phyloP scores from a whole-genome alignment of 768 basidiomycete genomes.

The Pleurotus platypus region DNA sequence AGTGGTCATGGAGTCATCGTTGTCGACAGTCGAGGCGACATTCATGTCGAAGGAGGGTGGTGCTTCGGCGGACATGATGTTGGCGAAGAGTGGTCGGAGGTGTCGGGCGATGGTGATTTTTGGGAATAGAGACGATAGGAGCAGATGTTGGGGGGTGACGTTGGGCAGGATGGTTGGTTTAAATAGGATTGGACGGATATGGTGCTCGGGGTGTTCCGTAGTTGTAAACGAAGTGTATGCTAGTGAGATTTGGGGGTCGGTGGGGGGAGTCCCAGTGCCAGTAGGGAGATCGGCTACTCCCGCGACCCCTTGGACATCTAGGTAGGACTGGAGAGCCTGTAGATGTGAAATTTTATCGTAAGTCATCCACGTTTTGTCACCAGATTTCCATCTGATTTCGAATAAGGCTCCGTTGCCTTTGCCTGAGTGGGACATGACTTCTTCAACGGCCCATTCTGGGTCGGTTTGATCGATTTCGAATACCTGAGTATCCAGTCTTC shows the following conservation, averaged over 20 bases:
- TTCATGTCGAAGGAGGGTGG: neutral
- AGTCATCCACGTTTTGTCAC: slow-evolving; percentile 30
- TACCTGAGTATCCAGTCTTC: slow-evolving; percentile 16
- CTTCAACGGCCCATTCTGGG: slow-evolving; percentile 20
- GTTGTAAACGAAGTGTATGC: neutral
- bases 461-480: slow-evolving; percentile 9
- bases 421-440: slow-evolving; percentile 22
- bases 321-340: neutral
- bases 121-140: neutral
- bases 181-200: too few relatives aligned
- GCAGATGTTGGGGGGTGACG: neutral
- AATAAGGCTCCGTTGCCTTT: slow-evolving; percentile 20
- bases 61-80: neutral
- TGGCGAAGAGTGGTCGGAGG: neutral
- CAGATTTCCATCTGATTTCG: slow-evolving; percentile 28
- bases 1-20: neutral
- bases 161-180: neutral
- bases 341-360: slow-evolving; percentile 15
- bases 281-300: neutral
- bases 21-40: neutral
- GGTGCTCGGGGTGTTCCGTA: too few relatives aligned
- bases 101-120: neutral
- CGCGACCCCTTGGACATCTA: slow-evolving; percentile 1
- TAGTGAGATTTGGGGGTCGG: neutral
- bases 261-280: neutral